phyloP scores from a whole-genome alignment of 2,329 filamentous ascomycete genomes.

The Emmonsiellopsis sp. region DNA sequence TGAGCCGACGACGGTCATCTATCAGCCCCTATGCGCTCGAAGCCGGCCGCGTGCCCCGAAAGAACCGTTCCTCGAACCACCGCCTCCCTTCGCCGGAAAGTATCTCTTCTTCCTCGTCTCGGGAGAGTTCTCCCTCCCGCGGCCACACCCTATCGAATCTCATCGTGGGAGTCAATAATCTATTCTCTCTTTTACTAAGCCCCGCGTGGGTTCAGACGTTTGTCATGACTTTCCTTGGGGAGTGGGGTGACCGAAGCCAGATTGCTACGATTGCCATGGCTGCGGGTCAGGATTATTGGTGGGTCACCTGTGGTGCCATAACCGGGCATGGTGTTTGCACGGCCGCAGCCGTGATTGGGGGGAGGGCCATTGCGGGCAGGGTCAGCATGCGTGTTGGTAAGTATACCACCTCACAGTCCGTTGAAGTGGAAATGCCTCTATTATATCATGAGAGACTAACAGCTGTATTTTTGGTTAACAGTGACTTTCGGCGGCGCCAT shows the following conservation, averaged over 20 bases:
- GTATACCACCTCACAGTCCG: slow-evolving; percentile 30
- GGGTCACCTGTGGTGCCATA: slow-evolving; percentile 85
- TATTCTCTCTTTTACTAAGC: slow-evolving; percentile 78
- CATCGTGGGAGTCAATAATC: slow-evolving; percentile 67
- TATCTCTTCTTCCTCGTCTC: slow-evolving; percentile 64
- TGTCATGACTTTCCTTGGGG: slow-evolving; percentile 95
- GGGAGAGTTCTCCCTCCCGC: slow-evolving; percentile 47
- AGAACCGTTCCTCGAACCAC: slow-evolving; percentile 59
- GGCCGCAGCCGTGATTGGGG: slow-evolving; percentile 81
- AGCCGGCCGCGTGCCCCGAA: slow-evolving; percentile 61
- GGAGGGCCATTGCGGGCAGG: slow-evolving; percentile 80
- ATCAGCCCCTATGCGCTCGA: slow-evolving; percentile 71
- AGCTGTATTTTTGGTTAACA: slow-evolving; percentile 28
- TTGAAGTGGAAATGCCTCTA: neutral
- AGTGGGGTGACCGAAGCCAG: slow-evolving; percentile 96
- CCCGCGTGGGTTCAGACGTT: slow-evolving; percentile 99
- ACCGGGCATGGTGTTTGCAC: slow-evolving; percentile 85
- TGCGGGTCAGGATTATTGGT: slow-evolving; percentile 97
- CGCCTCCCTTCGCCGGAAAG: slow-evolving; percentile 74
- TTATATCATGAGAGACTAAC: neutral
- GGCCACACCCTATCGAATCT: slow-evolving; percentile 36
- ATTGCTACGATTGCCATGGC: slow-evolving; percentile 99
- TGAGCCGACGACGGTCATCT: slow-evolving; percentile 56
- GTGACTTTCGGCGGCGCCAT: slow-evolving; percentile 87
- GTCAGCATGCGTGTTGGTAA: slow-evolving; percentile 94